These are phyloP conservation scores for Gonium pectorale DNA, from an alignment of 139 green algal genomes.

Conservation along the genomic window DNA sequence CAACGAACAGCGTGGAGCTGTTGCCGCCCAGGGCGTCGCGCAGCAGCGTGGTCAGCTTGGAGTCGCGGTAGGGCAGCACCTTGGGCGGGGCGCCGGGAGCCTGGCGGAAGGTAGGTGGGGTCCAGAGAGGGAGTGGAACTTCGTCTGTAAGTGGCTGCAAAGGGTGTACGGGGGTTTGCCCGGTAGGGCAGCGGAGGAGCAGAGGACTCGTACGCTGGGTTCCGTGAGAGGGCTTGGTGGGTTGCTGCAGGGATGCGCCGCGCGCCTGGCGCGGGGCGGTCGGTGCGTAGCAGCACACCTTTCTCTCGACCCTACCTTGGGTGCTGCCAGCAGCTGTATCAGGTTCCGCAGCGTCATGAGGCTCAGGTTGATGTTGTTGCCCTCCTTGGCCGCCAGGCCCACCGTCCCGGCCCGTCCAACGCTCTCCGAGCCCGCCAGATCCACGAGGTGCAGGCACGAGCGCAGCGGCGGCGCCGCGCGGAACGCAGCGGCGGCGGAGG, in stretches of 20 bases:
- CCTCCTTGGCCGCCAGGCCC: constrained; percentile 74
- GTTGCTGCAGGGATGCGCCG: no score
- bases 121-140: no score
- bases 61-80: constrained; percentile 78
- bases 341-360: constrained; percentile 97
- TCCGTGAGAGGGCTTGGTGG: no score
- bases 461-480: constrained; percentile 77
- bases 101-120: neutral
- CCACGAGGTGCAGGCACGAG: constrained; percentile 96
- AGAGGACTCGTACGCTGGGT: no score
- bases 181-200: no score
- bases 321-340: constrained; percentile 66
- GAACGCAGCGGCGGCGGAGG: constrained; percentile 2
- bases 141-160: no score
- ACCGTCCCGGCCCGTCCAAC: constrained; percentile 92
- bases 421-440: constrained; percentile 91
- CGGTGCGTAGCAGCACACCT: no score
- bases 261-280: no score
- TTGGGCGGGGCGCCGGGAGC: constrained; percentile 11
- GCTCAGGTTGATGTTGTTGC: constrained; percentile 94
- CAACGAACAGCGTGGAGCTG: constrained; percentile 86
- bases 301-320: constrained; percentile 10
- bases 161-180: no score
- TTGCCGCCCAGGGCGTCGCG: constrained; percentile 78
- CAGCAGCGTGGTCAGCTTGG: constrained; percentile 95